Percentiles rank a stretch among this genome's conserved stretches.
Evolutionary conservation across 1,284 basidiomycete genomes (phyloP).

Genomic region (Moesziomyces sp.): DNA sequence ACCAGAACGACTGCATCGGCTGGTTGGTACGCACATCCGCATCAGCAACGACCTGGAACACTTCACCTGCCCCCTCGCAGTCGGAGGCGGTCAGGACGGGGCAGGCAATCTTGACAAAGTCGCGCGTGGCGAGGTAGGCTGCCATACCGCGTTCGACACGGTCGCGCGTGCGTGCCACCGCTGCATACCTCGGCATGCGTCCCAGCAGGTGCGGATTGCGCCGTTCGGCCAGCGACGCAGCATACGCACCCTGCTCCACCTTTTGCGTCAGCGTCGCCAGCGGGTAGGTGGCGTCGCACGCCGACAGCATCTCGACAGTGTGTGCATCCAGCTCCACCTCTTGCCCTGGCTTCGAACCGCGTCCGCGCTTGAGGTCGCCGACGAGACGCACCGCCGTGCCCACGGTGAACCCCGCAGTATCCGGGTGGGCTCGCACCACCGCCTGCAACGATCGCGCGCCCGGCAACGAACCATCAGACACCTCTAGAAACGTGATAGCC

Average conservation of each 20-base stretch:
- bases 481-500: slow-evolving; percentile 57
- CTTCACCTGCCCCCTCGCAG: slow-evolving; percentile 97
- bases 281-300: slow-evolving; percentile 46
- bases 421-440: slow-evolving; percentile 30
- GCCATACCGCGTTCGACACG: slow-evolving; percentile 45
- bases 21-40: slow-evolving; percentile 26
- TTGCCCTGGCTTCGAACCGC: slow-evolving; percentile 48
- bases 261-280: slow-evolving; percentile 29
- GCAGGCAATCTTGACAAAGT: slow-evolving; percentile 82
- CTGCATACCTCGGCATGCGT: slow-evolving; percentile 35
- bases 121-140: slow-evolving; percentile 68
- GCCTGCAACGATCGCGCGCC: slow-evolving; percentile 56
- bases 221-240: slow-evolving; percentile 39
- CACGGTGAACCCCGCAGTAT: slow-evolving; percentile 37
- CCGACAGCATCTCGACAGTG: slow-evolving; percentile 22
- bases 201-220: slow-evolving; percentile 51
- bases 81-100: slow-evolving; percentile 91
- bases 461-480: slow-evolving; percentile 60
- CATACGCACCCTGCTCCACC: slow-evolving; percentile 12
- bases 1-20: slow-evolving; percentile 47
- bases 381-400: slow-evolving; percentile 51
- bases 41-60: slow-evolving; percentile 78
- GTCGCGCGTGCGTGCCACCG: slow-evolving; percentile 40
- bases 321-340: slow-evolving; percentile 51
- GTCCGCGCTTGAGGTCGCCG: slow-evolving; percentile 40